A percentile compares a stretch with the other conserved stretches of the same genome.
Evolutionary conservation across 768 basidiomycete genomes (phyloP).

Genomic region (Mycena rosella): DNA sequence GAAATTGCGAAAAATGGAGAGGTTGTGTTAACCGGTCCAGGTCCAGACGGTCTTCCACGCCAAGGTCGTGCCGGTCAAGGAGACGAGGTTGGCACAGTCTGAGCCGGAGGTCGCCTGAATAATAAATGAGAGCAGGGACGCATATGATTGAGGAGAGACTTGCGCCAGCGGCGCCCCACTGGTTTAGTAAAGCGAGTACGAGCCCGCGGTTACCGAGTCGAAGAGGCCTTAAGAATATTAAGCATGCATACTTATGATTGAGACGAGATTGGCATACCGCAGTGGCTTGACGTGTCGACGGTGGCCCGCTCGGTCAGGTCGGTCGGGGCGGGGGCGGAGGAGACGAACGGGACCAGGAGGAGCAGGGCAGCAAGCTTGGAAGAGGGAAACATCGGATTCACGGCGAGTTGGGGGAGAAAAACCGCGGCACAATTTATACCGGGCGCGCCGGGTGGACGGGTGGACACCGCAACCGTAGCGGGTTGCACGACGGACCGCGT

Average conservation of each 20-base stretch:
- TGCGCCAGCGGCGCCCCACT: constrained; percentile 36
- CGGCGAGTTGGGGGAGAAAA: neutral
- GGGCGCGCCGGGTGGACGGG: neutral
- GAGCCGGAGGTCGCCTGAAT: constrained; percentile 53
- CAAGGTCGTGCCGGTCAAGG: constrained; percentile 45
- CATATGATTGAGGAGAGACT: too few species aligned
- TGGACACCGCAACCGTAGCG: neutral
- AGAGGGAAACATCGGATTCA: constrained; percentile 16
- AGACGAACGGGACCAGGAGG: constrained; percentile 19
- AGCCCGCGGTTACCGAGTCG: neutral
- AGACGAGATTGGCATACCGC: constrained; percentile 1
- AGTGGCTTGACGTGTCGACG: constrained; percentile 32
- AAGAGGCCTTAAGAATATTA: constrained; percentile 14
- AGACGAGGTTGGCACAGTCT: constrained; percentile 54
- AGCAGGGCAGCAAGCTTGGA: constrained; percentile 25
- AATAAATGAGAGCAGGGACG: too few species aligned
- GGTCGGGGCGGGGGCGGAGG: constrained; percentile 1
- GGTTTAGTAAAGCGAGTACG: constrained; percentile 31
- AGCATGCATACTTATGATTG: too few species aligned
- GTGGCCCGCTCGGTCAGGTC: constrained; percentile 10
- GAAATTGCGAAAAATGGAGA: too few species aligned
- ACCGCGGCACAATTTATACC: constrained; percentile 10
- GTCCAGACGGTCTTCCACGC: constrained; percentile 57
- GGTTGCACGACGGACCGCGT: constrained; percentile 13
- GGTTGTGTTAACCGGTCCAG: constrained; percentile 44